These are phyloP conservation scores for Hypomyces rosellus DNA, from an alignment of 2,329 filamentous ascomycete genomes.

Conservation along the genomic window DNA sequence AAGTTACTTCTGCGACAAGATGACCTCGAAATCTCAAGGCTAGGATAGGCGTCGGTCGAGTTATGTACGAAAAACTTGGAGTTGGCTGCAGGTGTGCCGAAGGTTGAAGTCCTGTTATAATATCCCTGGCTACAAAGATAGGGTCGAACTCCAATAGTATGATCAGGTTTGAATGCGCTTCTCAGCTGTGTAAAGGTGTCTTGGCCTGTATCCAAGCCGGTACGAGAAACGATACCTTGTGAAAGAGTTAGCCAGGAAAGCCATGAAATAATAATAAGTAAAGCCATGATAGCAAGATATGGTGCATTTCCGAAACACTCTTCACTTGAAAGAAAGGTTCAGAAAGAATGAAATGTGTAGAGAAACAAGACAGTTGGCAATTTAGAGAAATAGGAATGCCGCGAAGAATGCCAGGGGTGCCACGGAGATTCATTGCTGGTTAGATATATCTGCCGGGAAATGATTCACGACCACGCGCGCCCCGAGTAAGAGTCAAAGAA, in stretches of 20 bases:
- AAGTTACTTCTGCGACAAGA: background rate
- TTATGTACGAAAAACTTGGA: background rate
- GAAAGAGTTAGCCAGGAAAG: constrained; percentile 13
- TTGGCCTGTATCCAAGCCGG: constrained; percentile 1
- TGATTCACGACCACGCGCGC: constrained; percentile 12
- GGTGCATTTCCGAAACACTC: constrained; percentile 2
- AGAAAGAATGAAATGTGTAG: background rate
- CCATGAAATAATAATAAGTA: constrained; percentile 5
- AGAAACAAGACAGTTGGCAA: background rate
- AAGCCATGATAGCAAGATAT: constrained; percentile 9
- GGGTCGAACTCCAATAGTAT: background rate
- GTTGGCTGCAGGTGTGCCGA: background rate
- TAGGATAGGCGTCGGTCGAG: background rate
- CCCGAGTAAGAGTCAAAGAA: constrained; percentile 1
- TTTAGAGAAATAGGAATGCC: no score
- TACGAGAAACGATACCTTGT: constrained; percentile 4
- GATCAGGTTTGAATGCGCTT: background rate
- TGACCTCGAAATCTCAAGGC: background rate
- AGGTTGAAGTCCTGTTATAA: background rate
- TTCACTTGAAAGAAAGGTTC: background rate
- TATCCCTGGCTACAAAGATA: background rate
- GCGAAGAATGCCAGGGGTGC: no score
- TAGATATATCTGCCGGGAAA: constrained; percentile 1
- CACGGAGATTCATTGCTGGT: background rate
- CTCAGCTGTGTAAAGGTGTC: background rate